Conservation (phyloP, 148 eudicot species). For the Suaeda aralocaspica region DNA sequence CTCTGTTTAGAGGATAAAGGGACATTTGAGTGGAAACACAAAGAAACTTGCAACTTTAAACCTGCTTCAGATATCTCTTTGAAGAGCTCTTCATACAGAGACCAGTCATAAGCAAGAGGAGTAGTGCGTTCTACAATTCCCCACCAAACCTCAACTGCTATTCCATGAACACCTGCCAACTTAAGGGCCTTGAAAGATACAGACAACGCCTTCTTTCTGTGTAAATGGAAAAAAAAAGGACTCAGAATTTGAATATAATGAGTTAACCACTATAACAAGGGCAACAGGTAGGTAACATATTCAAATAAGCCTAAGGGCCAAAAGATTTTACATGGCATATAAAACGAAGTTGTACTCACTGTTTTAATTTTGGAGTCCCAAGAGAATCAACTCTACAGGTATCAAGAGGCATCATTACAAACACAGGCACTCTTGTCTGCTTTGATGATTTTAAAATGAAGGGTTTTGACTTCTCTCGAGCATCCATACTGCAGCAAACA, state of each 20-base stretch:
- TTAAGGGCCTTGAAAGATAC: slow-evolving; percentile 61
- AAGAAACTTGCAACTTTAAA: slow-evolving; percentile 56
- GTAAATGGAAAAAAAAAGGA: slow-evolving; percentile 23
- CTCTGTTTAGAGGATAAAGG: slow-evolving; percentile 33
- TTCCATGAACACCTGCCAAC: slow-evolving; percentile 64
- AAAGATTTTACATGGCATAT: background rate
- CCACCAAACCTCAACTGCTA: slow-evolving; percentile 77
- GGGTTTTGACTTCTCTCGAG: slow-evolving; percentile 50
- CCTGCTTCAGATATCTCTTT: slow-evolving; percentile 45
- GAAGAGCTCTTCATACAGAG: slow-evolving; percentile 53
- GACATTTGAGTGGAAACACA: slow-evolving; percentile 59
- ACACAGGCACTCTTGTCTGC: slow-evolving; percentile 54
- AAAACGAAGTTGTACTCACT: slow-evolving; percentile 25
- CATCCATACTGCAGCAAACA: slow-evolving; percentile 51
- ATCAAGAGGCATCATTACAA: slow-evolving; percentile 63
- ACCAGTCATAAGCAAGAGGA: slow-evolving; percentile 57
- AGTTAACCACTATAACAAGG: background rate
- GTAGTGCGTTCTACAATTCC: slow-evolving; percentile 54
- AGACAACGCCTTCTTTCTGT: slow-evolving; percentile 57
- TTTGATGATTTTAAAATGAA: slow-evolving; percentile 40
- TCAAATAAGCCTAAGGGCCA: background rate
- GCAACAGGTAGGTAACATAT: background rate
- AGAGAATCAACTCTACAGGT: slow-evolving; percentile 44
- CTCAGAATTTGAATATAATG: background rate
- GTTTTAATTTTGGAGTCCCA: slow-evolving; percentile 45